These are phyloP conservation scores for Solanum pinnatisectum DNA, from an alignment of 257 asterid genomes.

Conservation along the genomic window DNA sequence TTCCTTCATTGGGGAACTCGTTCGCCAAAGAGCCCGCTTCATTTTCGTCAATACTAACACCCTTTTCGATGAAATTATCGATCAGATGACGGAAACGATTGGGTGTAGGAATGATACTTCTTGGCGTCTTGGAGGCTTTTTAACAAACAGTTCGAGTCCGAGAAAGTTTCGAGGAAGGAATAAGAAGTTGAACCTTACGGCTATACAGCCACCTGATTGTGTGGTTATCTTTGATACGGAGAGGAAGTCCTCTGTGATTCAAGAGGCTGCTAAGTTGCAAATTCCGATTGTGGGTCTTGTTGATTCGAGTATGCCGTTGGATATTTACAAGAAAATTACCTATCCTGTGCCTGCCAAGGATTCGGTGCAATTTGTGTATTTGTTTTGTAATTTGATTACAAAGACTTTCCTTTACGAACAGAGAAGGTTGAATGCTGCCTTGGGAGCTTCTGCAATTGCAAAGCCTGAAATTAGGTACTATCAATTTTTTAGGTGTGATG, in stretches of 20 bases:
- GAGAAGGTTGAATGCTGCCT: slow-evolving; percentile 32
- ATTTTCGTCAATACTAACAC: slow-evolving; percentile 82
- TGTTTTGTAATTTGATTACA: slow-evolving; percentile 92
- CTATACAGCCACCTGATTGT: slow-evolving; percentile 76
- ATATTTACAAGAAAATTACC: slow-evolving; percentile 60
- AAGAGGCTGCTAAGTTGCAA: slow-evolving; percentile 71
- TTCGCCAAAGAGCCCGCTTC: slow-evolving; percentile 56
- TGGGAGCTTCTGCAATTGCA: slow-evolving; percentile 15
- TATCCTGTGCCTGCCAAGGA: slow-evolving; percentile 93
- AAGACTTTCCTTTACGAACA: slow-evolving; percentile 76
- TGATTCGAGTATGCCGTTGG: slow-evolving; percentile 85
- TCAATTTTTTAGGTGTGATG: neutral
- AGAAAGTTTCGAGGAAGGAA: slow-evolving; percentile 75
- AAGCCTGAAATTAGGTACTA: slow-evolving; percentile 25
- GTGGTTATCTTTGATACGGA: slow-evolving; percentile 81
- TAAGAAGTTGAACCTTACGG: slow-evolving; percentile 59
- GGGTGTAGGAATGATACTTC: slow-evolving; percentile 66
- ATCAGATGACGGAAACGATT: slow-evolving; percentile 52
- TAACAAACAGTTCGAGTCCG: slow-evolving; percentile 83
- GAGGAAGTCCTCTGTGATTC: slow-evolving; percentile 69
- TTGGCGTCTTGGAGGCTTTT: slow-evolving; percentile 95
- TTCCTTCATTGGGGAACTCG: slow-evolving; percentile 69
- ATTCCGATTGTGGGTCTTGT: slow-evolving; percentile 90
- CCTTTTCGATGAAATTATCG: slow-evolving; percentile 70
- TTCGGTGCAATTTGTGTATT: slow-evolving; percentile 75